Evolutionary conservation across 495 filamentous ascomycete species (phyloP).

Genomic region (Parmelia sp.): DNA sequence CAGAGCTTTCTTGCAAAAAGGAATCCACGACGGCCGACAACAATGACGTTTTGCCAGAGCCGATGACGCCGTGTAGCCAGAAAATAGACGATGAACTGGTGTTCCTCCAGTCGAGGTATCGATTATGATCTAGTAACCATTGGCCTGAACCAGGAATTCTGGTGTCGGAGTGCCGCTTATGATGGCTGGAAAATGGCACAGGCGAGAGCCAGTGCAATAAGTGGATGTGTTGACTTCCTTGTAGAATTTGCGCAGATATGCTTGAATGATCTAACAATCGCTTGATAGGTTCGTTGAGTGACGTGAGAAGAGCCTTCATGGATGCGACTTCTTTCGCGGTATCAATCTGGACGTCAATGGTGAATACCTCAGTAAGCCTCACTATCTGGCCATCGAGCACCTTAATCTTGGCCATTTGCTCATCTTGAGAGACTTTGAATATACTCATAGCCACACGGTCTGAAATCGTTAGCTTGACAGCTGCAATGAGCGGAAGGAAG

Average conservation of each 20-base stretch:
- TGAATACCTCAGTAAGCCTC: background rate
- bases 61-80: background rate
- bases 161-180: background rate
- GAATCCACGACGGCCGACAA: background rate
- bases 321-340: background rate
- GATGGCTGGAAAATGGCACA: background rate
- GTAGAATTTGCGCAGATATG: background rate
- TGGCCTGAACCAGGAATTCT: background rate
- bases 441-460: background rate
- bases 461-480: background rate
- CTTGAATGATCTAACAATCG: conserved; percentile 9
- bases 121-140: background rate
- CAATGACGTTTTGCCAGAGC: background rate
- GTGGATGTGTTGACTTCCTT: background rate
- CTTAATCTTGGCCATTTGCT: background rate
- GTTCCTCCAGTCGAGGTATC: background rate
- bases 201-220: background rate
- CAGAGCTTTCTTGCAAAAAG: background rate
- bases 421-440: background rate
- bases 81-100: background rate
- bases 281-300: conserved; percentile 13
- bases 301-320: conserved; percentile 4
- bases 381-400: background rate
- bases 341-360: background rate
- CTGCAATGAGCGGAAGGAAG: background rate